phyloP scores from a whole-genome alignment of 2,329 filamentous ascomycete genomes.

The Emergomyces orientalis region DNA sequence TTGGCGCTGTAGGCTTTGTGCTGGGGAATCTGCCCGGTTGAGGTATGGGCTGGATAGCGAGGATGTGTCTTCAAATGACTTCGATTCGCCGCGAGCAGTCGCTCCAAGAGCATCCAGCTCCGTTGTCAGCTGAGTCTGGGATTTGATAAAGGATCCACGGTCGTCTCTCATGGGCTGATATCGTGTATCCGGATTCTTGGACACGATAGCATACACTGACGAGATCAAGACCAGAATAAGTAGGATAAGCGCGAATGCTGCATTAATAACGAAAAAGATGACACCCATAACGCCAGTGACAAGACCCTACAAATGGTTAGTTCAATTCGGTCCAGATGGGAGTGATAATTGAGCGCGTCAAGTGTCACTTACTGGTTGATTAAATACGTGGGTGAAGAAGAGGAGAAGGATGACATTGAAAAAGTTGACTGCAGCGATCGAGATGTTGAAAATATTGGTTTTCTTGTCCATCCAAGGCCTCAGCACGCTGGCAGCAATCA shows the following conservation, averaged over 20 bases:
- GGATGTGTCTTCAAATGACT: slow-evolving; percentile 63
- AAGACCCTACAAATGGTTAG: slow-evolving; percentile 43
- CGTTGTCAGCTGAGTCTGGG: slow-evolving; percentile 73
- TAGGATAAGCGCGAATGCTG: slow-evolving; percentile 69
- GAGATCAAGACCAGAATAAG: slow-evolving; percentile 73
- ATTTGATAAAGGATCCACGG: slow-evolving; percentile 95
- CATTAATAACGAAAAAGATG: slow-evolving; percentile 80
- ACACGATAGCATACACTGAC: slow-evolving; percentile 69
- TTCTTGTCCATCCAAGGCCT: slow-evolving; percentile 99
- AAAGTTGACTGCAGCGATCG: slow-evolving; percentile 83
- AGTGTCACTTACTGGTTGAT: slow-evolving; percentile 54
- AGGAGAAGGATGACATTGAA: slow-evolving; percentile 81
- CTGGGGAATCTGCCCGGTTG: slow-evolving; percentile 35
- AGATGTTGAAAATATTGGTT: slow-evolving; percentile 92
- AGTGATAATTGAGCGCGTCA: not conserved
- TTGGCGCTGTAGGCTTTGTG: slow-evolving; percentile 24
- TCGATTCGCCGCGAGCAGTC: slow-evolving; percentile 72
- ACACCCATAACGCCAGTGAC: slow-evolving; percentile 85
- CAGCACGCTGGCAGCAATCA: slow-evolving; percentile 69
- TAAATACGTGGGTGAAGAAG: slow-evolving; percentile 79
- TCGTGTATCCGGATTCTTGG: slow-evolving; percentile 87
- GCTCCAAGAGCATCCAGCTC: slow-evolving; percentile 84
- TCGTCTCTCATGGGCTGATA: slow-evolving; percentile 97
- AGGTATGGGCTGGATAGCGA: slow-evolving; percentile 53
- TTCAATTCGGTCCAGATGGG: slow-evolving; percentile 6